A percentile compares a stretch with the other conserved stretches of the same genome.
phyloP scores from a whole-genome alignment of 306 rosid genomes.

The Dryas octopetala region DNA sequence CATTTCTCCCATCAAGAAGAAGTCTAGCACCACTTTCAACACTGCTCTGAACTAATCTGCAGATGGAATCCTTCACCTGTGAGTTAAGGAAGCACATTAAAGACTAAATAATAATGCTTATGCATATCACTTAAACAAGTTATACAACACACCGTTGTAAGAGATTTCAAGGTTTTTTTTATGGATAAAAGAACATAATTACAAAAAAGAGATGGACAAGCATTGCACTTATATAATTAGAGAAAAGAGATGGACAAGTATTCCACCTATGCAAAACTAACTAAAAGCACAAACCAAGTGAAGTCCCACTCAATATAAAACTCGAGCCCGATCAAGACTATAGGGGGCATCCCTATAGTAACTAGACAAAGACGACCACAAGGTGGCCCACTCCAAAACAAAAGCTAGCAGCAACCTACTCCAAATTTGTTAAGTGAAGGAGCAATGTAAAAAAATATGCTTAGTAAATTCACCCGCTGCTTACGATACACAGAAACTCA shows the following conservation, averaged over 20 bases:
- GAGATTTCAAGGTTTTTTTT: constrained; percentile 1
- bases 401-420: not conserved
- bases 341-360: not conserved
- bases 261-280: not conserved
- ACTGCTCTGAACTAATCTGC: constrained; percentile 55
- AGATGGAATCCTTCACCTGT: constrained; percentile 59
- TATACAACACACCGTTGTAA: constrained; percentile 2
- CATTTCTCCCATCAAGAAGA: constrained; percentile 63
- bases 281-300: not conserved
- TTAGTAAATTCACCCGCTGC: not conserved
- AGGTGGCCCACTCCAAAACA: no score
- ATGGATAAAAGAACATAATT: not conserved
- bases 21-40: constrained; percentile 65
- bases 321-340: not conserved
- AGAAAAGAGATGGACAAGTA: not conserved
- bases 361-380: not conserved
- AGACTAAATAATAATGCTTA: not conserved
- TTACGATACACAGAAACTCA: constrained; percentile 7
- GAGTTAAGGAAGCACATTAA: constrained; percentile 18
- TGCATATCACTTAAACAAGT: constrained; percentile 6
- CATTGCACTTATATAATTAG: not conserved
- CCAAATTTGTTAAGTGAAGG: not conserved
- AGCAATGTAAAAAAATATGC: not conserved
- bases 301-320: not conserved
- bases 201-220: not conserved